Conservation (phyloP, 1,284 basidiomycete species). For the Malassezia equina region DNA sequence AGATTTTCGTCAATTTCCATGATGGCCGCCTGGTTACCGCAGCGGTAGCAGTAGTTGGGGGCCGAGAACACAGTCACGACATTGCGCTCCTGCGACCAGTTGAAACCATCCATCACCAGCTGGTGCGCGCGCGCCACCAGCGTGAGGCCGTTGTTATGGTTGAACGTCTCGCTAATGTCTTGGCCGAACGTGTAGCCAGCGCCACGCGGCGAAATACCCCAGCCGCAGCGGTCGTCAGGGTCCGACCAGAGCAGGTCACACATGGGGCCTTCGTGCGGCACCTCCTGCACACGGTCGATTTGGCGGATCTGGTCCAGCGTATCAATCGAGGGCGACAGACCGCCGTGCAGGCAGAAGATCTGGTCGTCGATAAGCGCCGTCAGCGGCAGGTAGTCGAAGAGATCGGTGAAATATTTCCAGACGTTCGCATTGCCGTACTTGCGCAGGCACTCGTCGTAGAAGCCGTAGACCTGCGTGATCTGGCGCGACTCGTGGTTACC, state of each 20-base stretch:
- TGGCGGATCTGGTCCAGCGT: conserved; percentile 97
- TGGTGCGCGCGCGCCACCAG: conserved; percentile 57
- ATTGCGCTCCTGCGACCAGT: conserved; percentile 97
- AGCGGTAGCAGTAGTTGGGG: conserved; percentile 81
- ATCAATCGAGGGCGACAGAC: conserved; percentile 96
- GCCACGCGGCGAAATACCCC: conserved; percentile 97
- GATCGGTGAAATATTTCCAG: conserved; percentile 97
- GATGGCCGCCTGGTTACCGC: conserved; percentile 98
- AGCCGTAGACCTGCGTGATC: conserved; percentile 99
- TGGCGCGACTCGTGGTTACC: conserved; percentile 98
- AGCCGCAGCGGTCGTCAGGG: conserved; percentile 96
- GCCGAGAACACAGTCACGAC: conserved; percentile 99
- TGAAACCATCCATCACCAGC: conserved; percentile 93
- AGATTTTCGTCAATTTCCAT: conserved; percentile 99
- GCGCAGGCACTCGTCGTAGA: conserved; percentile 97
- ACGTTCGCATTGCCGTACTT: conserved; percentile 99
- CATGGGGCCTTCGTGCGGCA: conserved; percentile 98
- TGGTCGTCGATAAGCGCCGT: conserved; percentile 94
- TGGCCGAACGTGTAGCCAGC: conserved; percentile 99
- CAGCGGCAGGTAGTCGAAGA: conserved; percentile 94
- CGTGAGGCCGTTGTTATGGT: conserved; percentile 97
- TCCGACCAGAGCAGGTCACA: conserved; percentile 98
- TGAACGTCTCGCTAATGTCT: conserved; percentile 94
- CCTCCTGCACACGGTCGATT: conserved; percentile 96
- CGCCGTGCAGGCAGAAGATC: conserved; percentile 99